phyloP scores from a whole-genome alignment of 257 asterid species.

The Leonotis leonurus region DNA sequence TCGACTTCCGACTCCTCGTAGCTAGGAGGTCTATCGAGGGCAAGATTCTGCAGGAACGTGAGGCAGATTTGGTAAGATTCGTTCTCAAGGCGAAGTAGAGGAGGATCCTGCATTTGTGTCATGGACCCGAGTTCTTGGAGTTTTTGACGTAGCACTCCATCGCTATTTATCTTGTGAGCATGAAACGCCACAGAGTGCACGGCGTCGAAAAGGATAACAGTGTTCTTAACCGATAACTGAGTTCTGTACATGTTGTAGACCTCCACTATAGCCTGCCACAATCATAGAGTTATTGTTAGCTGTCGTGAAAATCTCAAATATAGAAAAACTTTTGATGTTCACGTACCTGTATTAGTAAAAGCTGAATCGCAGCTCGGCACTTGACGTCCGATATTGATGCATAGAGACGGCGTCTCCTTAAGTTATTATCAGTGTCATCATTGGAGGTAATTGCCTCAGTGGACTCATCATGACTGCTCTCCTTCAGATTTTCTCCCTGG shows the following conservation, averaged over 20 bases:
- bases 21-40: conserved; percentile 47
- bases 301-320: not conserved
- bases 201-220: conserved; percentile 64
- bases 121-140: conserved; percentile 75
- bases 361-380: conserved; percentile 97
- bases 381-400: conserved; percentile 73
- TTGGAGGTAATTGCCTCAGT: conserved; percentile 34
- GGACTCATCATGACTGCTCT: conserved; percentile 48
- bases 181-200: conserved; percentile 74
- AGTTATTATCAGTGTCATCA: conserved; percentile 47
- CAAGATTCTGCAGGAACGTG: conserved; percentile 71
- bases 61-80: conserved; percentile 95
- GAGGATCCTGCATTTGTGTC: conserved; percentile 99
- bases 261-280: conserved; percentile 82
- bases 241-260: conserved; percentile 73
- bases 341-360: conserved; percentile 81
- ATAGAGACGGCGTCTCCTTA: conserved; percentile 53
- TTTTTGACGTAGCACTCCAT: conserved; percentile 50
- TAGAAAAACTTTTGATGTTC: not conserved
- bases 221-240: conserved; percentile 58
- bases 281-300: conserved; percentile 15
- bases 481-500: conserved; percentile 40
- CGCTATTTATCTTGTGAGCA: conserved; percentile 73
- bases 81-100: conserved; percentile 88
- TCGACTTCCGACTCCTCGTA: conserved; percentile 64